A percentile compares a stretch with the other conserved stretches of the same genome.
Conservation (phyloP, 1,284 basidiomycete species). For the Cystobasidium slooffiae region DNA sequence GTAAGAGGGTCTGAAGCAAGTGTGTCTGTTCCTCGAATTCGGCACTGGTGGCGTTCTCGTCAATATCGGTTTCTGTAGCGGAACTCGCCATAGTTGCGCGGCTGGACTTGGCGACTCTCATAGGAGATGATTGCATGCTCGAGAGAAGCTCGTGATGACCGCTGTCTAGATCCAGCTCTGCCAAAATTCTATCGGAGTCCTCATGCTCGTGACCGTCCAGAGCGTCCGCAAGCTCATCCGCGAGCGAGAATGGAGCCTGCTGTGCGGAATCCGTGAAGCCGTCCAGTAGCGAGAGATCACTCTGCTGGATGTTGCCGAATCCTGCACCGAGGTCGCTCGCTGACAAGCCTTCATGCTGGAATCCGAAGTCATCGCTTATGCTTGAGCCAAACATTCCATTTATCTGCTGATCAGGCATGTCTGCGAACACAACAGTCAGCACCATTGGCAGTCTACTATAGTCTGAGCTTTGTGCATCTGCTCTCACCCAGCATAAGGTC, state of each 20-base stretch:
- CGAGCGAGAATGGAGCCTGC: constrained; percentile 22
- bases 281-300: not conserved
- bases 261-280: not conserved
- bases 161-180: constrained; percentile 15
- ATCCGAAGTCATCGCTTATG: constrained; percentile 7
- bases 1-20: not conserved
- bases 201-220: not conserved
- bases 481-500: constrained; percentile 37
- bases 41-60: constrained; percentile 4
- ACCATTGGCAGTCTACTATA: not conserved
- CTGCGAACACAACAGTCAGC: constrained; percentile 16
- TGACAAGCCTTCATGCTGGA: constrained; percentile 11
- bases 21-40: constrained; percentile 8
- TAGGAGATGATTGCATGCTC: constrained; percentile 6
- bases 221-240: constrained; percentile 38
- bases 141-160: not conserved
- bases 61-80: not conserved
- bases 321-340: constrained; percentile 28
- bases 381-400: constrained; percentile 15
- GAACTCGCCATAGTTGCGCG: not conserved
- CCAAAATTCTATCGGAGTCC: not conserved
- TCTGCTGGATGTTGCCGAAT: not conserved
- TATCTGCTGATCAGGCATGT: constrained; percentile 33
- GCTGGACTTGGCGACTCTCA: constrained; percentile 10
- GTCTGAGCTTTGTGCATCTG: not conserved